phyloP scores from a whole-genome alignment of 78 protist species.

The Polysphondylium violaceum region DNA sequence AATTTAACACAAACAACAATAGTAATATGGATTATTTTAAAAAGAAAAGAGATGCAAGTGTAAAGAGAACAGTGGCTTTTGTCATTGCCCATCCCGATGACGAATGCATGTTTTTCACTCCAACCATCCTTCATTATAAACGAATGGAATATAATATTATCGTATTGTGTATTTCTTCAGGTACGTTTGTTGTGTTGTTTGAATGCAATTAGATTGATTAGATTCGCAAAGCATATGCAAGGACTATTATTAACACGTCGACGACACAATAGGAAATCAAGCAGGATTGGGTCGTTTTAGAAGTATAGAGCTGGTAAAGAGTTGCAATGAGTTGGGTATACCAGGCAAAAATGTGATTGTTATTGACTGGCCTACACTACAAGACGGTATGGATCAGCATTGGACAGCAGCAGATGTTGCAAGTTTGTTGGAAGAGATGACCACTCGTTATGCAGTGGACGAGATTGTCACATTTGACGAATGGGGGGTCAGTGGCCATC shows the following conservation, averaged over 20 bases:
- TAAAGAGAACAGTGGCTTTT: slow-evolving; percentile 34
- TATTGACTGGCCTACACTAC: slow-evolving; percentile 21
- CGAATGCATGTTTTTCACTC: slow-evolving; percentile 94
- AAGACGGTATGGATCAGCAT: slow-evolving; percentile 39
- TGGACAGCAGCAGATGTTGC: neutral
- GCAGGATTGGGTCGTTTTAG: slow-evolving; percentile 85
- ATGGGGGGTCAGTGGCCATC: slow-evolving; percentile 88
- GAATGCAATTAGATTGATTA: no score
- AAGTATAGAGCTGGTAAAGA: slow-evolving; percentile 60
- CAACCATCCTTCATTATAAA: slow-evolving; percentile 37
- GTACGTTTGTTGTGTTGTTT: no score
- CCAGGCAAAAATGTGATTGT: slow-evolving; percentile 8
- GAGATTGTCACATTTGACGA: slow-evolving; percentile 87
- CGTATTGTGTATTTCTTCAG: slow-evolving; percentile 82
- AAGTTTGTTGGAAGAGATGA: neutral
- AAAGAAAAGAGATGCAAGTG: no score
- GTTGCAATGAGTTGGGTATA: slow-evolving; percentile 40
- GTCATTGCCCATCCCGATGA: slow-evolving; percentile 96
- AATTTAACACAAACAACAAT: no score
- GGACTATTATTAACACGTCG: no score
- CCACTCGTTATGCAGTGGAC: neutral
- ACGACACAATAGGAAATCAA: slow-evolving; percentile 32
- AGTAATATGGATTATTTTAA: no score
- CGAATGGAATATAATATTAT: neutral
- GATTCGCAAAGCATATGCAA: no score